Base-by-base conservation (phyloP, 2,329 filamentous ascomycete species). In the Ceratocystis ficicola region DNA sequence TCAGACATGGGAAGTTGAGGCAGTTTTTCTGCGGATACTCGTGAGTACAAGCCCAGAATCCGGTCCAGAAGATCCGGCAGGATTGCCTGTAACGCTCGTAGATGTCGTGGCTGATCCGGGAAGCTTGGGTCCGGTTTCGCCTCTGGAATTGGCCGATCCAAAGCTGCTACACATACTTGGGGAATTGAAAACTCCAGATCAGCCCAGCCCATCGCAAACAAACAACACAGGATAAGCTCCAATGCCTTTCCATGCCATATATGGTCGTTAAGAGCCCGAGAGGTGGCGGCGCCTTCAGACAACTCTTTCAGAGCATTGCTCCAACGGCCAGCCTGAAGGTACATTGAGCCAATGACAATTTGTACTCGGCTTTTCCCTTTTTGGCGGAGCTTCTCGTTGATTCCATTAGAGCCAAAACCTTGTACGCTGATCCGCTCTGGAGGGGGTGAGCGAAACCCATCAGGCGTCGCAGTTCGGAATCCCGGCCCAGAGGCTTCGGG, bases 221-320 rank as follows among this genome's bases (percentile, higher is more conserved):
- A 81, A 72, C 88, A 90, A 30, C 95, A 81, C 60, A 94, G 78
- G 68, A 95, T 89, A 32, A 92, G 85, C 73, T 99, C 95, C 22
- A 99, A 79, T 0, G 90, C 92, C 75, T 97, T 97, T 20, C 89
- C 94, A 76, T 96, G 90, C 93, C 94, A 99, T n/a, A 97, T 75
- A 75, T 96, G 90, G 75, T 99, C 94, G 71, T 90, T 92, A 67
- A 89, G 83, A 46, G 85, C 86, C 71, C 90, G 87, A 17, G 90
- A 87, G 70, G 87, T 84, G 8, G 83, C 83, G 1, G 89, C 91
- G 65, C 88, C 90, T 68, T 96, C 93, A 8, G 85, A 80, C 25
- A 96, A 82, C 72, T 95, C 90, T 73, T 85, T 88, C 59, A 97
- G 75, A 6, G 93, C 92, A 76, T 97, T 92, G 61, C 81, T 83